Conservation (phyloP, 345 rosid genomes). For the Eucalyptus fibrosa region DNA sequence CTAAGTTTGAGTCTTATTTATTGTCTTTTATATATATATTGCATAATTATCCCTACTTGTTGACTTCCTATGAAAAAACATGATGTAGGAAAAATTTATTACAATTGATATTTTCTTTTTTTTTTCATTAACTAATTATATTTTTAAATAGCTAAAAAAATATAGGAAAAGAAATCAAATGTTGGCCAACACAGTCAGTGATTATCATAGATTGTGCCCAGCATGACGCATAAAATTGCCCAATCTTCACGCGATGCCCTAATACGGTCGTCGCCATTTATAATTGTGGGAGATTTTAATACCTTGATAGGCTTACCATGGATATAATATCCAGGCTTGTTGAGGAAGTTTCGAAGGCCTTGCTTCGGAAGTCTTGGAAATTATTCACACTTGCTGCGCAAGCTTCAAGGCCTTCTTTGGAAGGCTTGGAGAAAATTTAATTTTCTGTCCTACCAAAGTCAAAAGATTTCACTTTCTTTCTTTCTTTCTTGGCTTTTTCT, state of each 20-base stretch:
- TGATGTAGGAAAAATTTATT: neutral
- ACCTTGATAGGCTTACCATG: neutral
- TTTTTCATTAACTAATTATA: neutral
- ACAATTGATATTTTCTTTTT: neutral
- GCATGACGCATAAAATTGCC: neutral
- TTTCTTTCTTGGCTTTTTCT: neutral
- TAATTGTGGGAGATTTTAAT: neutral
- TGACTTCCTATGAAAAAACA: neutral
- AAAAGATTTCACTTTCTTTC: neutral
- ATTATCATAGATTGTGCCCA: neutral
- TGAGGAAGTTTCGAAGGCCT: neutral
- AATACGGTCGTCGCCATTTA: neutral
- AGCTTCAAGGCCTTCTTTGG: neutral
- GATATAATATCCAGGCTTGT: neutral
- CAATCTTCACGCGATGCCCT: neutral
- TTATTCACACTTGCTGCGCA: neutral
- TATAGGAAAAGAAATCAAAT: neutral
- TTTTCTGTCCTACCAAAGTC: neutral
- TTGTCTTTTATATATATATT: neutral
- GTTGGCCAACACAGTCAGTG: fast-evolving
- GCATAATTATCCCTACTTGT: neutral
- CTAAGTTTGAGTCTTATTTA: neutral
- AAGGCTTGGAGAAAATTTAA: neutral
- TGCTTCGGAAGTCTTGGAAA: neutral
- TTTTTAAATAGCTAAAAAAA: neutral